Evolutionary conservation across 169 alveolate genomes (phyloP), one percentile per base, ranked within the genome.

Genomic region (Besnoitia besnoiti): DNA sequence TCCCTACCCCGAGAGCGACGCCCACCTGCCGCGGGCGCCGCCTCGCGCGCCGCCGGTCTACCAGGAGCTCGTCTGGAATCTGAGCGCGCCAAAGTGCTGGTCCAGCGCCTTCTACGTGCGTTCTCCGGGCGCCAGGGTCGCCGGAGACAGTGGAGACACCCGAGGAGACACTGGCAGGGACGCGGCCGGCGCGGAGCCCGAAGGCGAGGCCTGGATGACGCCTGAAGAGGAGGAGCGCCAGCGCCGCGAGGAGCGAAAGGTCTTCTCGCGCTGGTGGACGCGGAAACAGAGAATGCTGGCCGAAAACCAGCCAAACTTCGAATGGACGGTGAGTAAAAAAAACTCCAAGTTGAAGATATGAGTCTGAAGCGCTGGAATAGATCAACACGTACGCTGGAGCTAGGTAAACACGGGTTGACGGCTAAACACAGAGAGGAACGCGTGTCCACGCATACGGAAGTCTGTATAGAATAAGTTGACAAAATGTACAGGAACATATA

Each of bases 41-140:
- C 67, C 67, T n/a, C n/a, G 24, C 5, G 67, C n/a, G 12, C 30
- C 67, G n/a, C 67, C 67, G 30, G 67, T 67, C 14, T 67, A 16
- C 21, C 47, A 67, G 21, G 80, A 67, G n/a, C 80, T 67, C 47
- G 80, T 67, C 7, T 67, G 80, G 80, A 67, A 67, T 42, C 44
- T 67, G 39, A 67, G 80, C 80, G 39, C 80, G 30, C 80, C 80
- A 19, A 67, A 67, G 44, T 67, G 80, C 80, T 67, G 80, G 80
- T 37, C 80, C 12, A 16, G 46, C 47, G 80, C 80, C 47, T 67
- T 67, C 80, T 67, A 67, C 44, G 80, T 67, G 8, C 40, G 80
- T 14, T 67, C 80, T 14, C 80, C 80, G 42, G 80, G 42, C 42
- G 21, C 39, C n/a, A 1, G 10, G 46, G 4, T 67, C 46, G 80